phyloP scores from a whole-genome alignment of 306 rosid species.

The Vigna unguiculata region DNA sequence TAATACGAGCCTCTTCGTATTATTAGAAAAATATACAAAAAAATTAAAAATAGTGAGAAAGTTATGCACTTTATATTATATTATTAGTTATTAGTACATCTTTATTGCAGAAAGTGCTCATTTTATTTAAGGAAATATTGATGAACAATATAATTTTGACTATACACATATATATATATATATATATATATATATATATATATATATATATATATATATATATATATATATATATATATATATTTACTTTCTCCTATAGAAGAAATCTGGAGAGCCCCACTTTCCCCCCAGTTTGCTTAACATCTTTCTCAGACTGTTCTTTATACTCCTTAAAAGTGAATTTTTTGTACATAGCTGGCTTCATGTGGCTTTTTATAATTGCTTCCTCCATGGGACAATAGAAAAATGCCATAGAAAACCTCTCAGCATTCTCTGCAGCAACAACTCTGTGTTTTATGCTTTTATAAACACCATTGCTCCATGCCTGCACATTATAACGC shows the following conservation, averaged over 20 bases:
- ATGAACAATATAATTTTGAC: no score
- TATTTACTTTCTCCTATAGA: conserved; percentile 18
- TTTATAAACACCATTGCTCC: conserved; percentile 76
- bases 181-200: no score
- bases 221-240: no score
- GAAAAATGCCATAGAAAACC: conserved; percentile 81
- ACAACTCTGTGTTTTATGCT: conserved; percentile 74
- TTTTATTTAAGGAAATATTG: neutral
- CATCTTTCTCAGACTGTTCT: conserved; percentile 61
- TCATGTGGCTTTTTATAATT: conserved; percentile 51
- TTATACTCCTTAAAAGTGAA: conserved; percentile 71
- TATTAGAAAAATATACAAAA: no score
- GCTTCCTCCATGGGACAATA: conserved; percentile 65
- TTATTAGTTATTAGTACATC: no score
- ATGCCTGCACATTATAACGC: conserved; percentile 52
- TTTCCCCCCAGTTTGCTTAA: conserved; percentile 69
- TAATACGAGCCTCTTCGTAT: no score
- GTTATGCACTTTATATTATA: no score
- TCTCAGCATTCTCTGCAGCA: conserved; percentile 56
- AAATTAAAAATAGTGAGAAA: no score
- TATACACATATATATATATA: no score
- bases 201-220: no score
- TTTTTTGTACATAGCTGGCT: conserved; percentile 57
- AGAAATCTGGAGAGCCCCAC: conserved; percentile 82
- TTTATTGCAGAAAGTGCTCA: neutral